A percentile compares a stretch with the other conserved stretches of the same genome.
These are phyloP conservation scores for Proliferodiscus dingleyae DNA, from an alignment of 2,329 filamentous ascomycete species.

Conservation along the genomic window DNA sequence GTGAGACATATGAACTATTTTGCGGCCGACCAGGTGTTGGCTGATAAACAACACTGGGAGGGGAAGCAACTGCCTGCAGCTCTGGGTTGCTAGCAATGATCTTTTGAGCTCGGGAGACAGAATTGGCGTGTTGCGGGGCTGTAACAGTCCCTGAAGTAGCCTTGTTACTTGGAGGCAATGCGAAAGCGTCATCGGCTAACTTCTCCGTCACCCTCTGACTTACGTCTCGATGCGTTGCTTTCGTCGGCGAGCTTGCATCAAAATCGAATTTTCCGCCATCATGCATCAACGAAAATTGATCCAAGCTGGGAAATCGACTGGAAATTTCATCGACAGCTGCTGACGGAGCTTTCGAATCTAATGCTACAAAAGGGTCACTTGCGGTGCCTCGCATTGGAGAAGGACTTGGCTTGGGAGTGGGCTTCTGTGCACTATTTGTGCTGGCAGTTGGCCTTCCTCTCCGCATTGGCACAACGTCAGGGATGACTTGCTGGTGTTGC, in stretches of 20 bases:
- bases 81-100: conserved; percentile 61
- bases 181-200: conserved; percentile 81
- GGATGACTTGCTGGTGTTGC: conserved; percentile 67
- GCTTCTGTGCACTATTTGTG: conserved; percentile 39
- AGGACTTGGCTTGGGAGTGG: conserved; percentile 51
- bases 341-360: conserved; percentile 62
- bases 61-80: conserved; percentile 44
- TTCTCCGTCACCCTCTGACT: conserved; percentile 67
- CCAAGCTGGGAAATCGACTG: conserved; percentile 79
- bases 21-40: conserved; percentile 33
- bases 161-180: conserved; percentile 25
- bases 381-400: conserved; percentile 66
- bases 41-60: conserved; percentile 31
- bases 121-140: conserved; percentile 27
- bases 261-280: conserved; percentile 86
- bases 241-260: conserved; percentile 49
- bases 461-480: conserved; percentile 91
- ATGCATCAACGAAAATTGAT: conserved; percentile 87
- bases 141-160: conserved; percentile 10
- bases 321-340: conserved; percentile 73
- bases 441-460: conserved; percentile 68
- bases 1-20: conserved; percentile 51
- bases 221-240: conserved; percentile 47
- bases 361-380: conserved; percentile 83
- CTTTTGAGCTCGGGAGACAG: conserved; percentile 56